These are phyloP conservation scores for Paramecium primaurelia DNA, from an alignment of 73 alveolate genomes.

Conservation along the genomic window DNA sequence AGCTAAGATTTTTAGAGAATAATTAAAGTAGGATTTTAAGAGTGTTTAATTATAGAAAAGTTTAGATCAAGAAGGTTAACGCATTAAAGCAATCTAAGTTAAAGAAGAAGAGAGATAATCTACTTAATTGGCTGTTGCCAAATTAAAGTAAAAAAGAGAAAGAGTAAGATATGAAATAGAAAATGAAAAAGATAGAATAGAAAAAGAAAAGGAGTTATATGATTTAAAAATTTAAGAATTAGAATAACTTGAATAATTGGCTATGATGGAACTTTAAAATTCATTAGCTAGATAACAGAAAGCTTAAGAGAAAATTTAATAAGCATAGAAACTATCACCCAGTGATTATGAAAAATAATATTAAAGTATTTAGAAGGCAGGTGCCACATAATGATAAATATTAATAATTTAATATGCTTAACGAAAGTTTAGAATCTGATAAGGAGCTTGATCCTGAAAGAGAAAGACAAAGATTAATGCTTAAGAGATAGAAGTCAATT, in stretches of 20 bases:
- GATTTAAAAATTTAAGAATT: background rate
- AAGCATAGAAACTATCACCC: constrained; percentile 21
- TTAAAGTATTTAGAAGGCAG: background rate
- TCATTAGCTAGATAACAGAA: background rate
- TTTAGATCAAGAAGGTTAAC: background rate
- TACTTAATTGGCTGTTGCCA: background rate
- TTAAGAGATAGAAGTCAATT: constrained; percentile 19
- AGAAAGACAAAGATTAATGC: background rate
- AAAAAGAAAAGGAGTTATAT: constrained; percentile 9
- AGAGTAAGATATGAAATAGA: constrained; percentile 23
- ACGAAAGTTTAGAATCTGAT: constrained; percentile 39
- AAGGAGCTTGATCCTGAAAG: constrained; percentile 14
- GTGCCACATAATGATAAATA: constrained; percentile 2
- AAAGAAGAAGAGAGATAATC: constrained; percentile 10
- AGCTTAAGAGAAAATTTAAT: background rate
- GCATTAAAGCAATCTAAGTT: background rate
- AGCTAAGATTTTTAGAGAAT: constrained; percentile 22
- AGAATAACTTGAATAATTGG: background rate
- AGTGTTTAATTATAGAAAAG: background rate
- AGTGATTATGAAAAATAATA: constrained; percentile 12
- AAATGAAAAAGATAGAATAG: background rate
- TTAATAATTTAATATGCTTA: constrained; percentile 6
- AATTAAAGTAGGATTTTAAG: background rate
- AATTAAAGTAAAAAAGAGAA: background rate
- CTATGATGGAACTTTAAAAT: background rate